Percentiles rank a stretch among this genome's conserved stretches.
Conservation (phyloP, 75 land plant species). For the Sequoiadendron giganteum region DNA sequence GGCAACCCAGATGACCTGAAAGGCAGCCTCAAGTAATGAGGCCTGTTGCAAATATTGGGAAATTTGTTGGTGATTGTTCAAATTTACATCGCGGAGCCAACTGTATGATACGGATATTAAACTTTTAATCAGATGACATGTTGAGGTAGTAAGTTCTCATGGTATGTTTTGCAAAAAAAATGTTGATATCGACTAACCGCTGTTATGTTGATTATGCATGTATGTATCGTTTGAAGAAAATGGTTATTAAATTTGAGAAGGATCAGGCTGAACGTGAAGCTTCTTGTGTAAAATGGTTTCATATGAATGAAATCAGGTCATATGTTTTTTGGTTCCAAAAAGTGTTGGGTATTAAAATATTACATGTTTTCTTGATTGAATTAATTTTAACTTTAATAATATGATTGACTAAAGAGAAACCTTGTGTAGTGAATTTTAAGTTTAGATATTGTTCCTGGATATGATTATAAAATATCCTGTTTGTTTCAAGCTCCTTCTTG, state of each 20-base stretch:
- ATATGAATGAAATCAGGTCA: background rate
- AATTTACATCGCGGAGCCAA: background rate
- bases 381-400: background rate
- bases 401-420: background rate
- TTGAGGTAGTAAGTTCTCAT: background rate
- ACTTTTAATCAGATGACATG: background rate
- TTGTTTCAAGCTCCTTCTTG: background rate
- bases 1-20: background rate
- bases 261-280: background rate
- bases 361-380: background rate
- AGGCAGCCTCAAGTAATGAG: background rate
- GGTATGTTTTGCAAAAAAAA: background rate
- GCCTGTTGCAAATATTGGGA: background rate
- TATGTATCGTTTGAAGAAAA: background rate
- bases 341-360: background rate
- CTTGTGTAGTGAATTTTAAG: background rate
- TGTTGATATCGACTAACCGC: background rate
- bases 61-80: background rate
- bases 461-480: background rate
- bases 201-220: background rate
- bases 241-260: background rate
- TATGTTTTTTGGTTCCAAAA: background rate
- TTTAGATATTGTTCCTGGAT: background rate
- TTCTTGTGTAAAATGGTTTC: background rate
- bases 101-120: background rate